These are phyloP conservation scores for Aspergillus ibericus DNA, from an alignment of 2,329 filamentous ascomycete species.

Conservation along the genomic window DNA sequence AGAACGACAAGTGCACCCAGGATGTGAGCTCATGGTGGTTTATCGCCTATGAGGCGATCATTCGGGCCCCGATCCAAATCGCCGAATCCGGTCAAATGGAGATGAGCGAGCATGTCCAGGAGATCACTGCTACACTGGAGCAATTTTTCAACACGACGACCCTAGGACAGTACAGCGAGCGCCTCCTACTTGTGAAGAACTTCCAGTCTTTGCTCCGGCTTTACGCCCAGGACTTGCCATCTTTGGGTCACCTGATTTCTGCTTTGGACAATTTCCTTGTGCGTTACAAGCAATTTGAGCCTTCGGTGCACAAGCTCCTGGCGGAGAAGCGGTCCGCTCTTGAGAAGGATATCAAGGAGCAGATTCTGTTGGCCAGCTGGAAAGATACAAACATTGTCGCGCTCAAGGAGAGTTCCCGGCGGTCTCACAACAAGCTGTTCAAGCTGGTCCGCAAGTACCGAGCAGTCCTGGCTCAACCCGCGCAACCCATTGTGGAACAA, in stretches of 20 bases:
- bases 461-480: slow-evolving; percentile 71
- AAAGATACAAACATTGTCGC: slow-evolving; percentile 95
- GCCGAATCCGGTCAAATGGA: slow-evolving; percentile 59
- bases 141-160: slow-evolving; percentile 77
- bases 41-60: slow-evolving; percentile 84
- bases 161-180: slow-evolving; percentile 74
- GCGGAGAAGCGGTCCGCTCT: slow-evolving; percentile 67
- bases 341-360: slow-evolving; percentile 91
- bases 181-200: slow-evolving; percentile 66
- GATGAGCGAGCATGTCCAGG: slow-evolving; percentile 63
- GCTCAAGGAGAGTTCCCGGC: slow-evolving; percentile 81
- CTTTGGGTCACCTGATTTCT: slow-evolving; percentile 59
- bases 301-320: slow-evolving; percentile 64
- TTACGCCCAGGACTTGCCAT: slow-evolving; percentile 60
- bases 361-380: slow-evolving; percentile 94
- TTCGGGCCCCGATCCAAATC: slow-evolving; percentile 71
- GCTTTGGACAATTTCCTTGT: slow-evolving; percentile 74
- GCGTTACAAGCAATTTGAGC: slow-evolving; percentile 72
- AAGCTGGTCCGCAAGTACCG: slow-evolving; percentile 89
- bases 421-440: slow-evolving; percentile 89
- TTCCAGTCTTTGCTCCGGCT: slow-evolving; percentile 65
- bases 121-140: slow-evolving; percentile 73
- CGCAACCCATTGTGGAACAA: slow-evolving; percentile 57
- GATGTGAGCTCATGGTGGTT: slow-evolving; percentile 95
- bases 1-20: slow-evolving; percentile 71